These are phyloP conservation scores for Coniochaeta sp. DNA, from an alignment of 2,329 filamentous ascomycete genomes.

Conservation along the genomic window DNA sequence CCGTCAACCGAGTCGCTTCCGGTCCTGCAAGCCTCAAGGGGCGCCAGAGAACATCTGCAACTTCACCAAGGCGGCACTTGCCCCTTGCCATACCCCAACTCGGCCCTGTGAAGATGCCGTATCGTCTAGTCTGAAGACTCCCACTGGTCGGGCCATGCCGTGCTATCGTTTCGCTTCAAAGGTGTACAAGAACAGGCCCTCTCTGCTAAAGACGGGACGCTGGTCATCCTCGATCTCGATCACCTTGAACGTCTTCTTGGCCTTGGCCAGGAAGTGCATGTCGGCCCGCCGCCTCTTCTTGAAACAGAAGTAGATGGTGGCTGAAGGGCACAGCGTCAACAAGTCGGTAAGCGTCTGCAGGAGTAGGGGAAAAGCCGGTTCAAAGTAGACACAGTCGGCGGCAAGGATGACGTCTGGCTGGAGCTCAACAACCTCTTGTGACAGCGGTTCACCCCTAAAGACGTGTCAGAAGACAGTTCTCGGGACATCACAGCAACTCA, in stretches of 20 bases:
- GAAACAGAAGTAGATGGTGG: slow-evolving; percentile 76
- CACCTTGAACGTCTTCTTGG: slow-evolving; percentile 59
- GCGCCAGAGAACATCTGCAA: not conserved
- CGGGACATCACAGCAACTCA: too few relatives aligned
- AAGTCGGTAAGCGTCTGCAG: slow-evolving; percentile 71
- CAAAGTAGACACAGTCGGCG: slow-evolving; percentile 95
- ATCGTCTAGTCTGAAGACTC: not conserved
- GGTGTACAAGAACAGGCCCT: slow-evolving; percentile 55
- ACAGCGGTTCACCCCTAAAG: slow-evolving; percentile 54
- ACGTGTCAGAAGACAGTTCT: not conserved
- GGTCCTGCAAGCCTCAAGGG: not conserved
- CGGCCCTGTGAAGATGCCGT: not conserved
- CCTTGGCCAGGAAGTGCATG: slow-evolving; percentile 65
- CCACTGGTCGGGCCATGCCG: not conserved
- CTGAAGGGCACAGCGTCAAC: slow-evolving; percentile 61
- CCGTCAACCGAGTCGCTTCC: too few relatives aligned
- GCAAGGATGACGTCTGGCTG: slow-evolving; percentile 81
- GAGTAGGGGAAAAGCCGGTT: slow-evolving; percentile 86
- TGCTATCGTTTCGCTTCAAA: slow-evolving; percentile 28
- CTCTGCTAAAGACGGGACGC: slow-evolving; percentile 46
- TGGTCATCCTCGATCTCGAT: slow-evolving; percentile 58
- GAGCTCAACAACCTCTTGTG: slow-evolving; percentile 42
- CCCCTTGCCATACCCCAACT: not conserved
- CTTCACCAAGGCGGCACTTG: not conserved
- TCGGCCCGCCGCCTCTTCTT: slow-evolving; percentile 84